phyloP scores from a whole-genome alignment of 352 stramenopile species.

The Thalassiosira mediterranea region DNA sequence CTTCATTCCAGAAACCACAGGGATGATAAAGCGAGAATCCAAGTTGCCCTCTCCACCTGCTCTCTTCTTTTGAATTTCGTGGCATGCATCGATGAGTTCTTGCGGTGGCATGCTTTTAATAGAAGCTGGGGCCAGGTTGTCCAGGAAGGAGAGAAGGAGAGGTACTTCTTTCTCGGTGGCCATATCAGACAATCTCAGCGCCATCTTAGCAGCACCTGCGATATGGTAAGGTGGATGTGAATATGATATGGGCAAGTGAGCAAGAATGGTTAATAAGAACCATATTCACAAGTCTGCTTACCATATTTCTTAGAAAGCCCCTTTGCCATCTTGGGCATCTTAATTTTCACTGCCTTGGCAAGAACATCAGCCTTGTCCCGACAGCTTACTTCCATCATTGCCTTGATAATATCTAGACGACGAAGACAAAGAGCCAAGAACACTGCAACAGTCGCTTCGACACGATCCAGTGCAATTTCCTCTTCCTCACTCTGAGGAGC shows the following conservation, averaged over 20 bases:
- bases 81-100: slow-evolving; percentile 79
- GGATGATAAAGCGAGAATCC: slow-evolving; percentile 78
- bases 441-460: slow-evolving; percentile 68
- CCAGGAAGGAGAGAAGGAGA: slow-evolving; percentile 78
- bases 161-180: slow-evolving; percentile 57
- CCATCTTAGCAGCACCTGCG: slow-evolving; percentile 61
- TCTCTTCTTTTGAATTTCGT: slow-evolving; percentile 78
- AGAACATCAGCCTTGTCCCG: slow-evolving; percentile 68
- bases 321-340: slow-evolving; percentile 79
- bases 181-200: slow-evolving; percentile 65
- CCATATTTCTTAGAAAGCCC: slow-evolving; percentile 68
- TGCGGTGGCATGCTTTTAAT: slow-evolving; percentile 60
- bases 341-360: slow-evolving; percentile 66
- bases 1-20: slow-evolving; percentile 72
- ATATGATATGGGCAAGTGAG: not conserved
- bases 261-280: not conserved
- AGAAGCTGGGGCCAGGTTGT: slow-evolving; percentile 64
- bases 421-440: slow-evolving; percentile 80
- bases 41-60: slow-evolving; percentile 49
- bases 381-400: slow-evolving; percentile 66
- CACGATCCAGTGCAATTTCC: slow-evolving; percentile 63
- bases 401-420: slow-evolving; percentile 74
- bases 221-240: too few species aligned
- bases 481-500: slow-evolving; percentile 64
- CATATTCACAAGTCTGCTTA: slow-evolving; percentile 8